phyloP scores from a whole-genome alignment of 2,329 filamentous ascomycete species.

The Cytospora piceae region DNA sequence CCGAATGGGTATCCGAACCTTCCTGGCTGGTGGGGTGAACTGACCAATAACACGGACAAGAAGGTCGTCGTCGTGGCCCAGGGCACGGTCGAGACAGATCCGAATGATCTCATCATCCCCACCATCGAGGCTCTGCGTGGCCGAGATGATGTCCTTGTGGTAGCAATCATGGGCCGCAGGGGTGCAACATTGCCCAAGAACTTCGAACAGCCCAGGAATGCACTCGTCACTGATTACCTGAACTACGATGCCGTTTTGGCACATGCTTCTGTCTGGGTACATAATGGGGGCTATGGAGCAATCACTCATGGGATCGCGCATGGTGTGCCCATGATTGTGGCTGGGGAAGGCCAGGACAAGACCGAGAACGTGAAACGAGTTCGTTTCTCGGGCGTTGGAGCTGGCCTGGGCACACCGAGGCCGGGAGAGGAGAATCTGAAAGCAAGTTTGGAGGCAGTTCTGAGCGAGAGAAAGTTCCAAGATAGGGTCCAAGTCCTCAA shows the following conservation, averaged over 20 bases:
- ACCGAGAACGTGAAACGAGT: constrained; percentile 43
- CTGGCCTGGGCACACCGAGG: constrained; percentile 38
- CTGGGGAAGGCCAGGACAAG: constrained; percentile 48
- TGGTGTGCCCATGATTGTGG: constrained; percentile 46
- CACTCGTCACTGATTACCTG: constrained; percentile 43
- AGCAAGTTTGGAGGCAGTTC: constrained; percentile 38
- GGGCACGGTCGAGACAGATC: constrained; percentile 45
- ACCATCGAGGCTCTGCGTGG: constrained; percentile 40
- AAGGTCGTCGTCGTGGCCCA: constrained; percentile 45
- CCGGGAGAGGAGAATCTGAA: constrained; percentile 37
- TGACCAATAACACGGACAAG: constrained; percentile 33
- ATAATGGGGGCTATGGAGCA: constrained; percentile 48
- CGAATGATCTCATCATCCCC: constrained; percentile 44
- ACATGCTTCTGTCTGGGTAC: constrained; percentile 43
- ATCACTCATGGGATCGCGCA: constrained; percentile 46
- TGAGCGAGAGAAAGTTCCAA: constrained; percentile 34
- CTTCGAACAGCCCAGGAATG: constrained; percentile 37
- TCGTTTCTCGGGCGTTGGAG: constrained; percentile 41
- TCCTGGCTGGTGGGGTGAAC: constrained; percentile 41
- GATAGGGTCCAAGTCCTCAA: constrained; percentile 35
- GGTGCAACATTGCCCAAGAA: constrained; percentile 36
- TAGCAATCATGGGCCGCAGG: constrained; percentile 44
- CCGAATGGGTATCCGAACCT: constrained; percentile 31
- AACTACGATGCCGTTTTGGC: constrained; percentile 45
- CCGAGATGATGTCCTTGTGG: constrained; percentile 38